Percentiles rank a stretch among this genome's conserved stretches.
Conservation (phyloP, 192 early-diverging fungal species). For the Dissophora ornata region DNA sequence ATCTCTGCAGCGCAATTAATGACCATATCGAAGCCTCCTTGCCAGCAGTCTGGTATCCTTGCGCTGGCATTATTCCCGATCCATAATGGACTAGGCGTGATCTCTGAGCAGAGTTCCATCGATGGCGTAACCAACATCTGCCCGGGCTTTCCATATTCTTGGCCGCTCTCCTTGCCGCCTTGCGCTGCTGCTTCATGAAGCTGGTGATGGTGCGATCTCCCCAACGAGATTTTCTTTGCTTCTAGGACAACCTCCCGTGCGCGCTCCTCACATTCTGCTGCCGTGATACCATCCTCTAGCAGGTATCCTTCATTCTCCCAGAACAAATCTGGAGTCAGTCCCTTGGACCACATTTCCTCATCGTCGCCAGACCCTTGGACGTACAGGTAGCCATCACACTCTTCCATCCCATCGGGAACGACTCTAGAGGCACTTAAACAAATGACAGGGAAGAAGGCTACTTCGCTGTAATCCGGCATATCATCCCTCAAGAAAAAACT, state of each 20-base stretch:
- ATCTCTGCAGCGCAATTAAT: conserved; percentile 74
- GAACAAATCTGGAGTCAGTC: conserved; percentile 42
- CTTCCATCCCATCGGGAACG: conserved; percentile 58
- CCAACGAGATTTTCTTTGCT: conserved; percentile 15
- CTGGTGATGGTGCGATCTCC: conserved; percentile 4
- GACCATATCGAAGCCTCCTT: conserved; percentile 75
- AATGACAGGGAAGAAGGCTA: conserved; percentile 78
- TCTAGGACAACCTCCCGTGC: conserved; percentile 30
- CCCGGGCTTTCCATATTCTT: no score
- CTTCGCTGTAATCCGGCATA: conserved; percentile 59
- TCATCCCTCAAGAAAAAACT: conserved; percentile 57
- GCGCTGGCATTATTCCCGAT: conserved; percentile 53
- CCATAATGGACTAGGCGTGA: conserved; percentile 45
- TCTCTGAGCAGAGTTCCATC: conserved; percentile 50
- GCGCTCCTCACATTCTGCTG: conserved; percentile 34
- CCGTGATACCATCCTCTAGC: conserved; percentile 31
- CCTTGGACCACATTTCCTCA: conserved; percentile 84
- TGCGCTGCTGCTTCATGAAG: no score
- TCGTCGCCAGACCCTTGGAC: conserved; percentile 94
- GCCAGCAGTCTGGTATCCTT: conserved; percentile 38
- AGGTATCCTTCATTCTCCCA: conserved; percentile 47
- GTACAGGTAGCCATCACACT: conserved; percentile 72
- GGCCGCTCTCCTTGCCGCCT: background rate
- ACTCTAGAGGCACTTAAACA: conserved; percentile 81
- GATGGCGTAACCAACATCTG: conserved; percentile 32